phyloP scores from a whole-genome alignment of 1,284 basidiomycete genomes.

The Schizopora paradoxa region DNA sequence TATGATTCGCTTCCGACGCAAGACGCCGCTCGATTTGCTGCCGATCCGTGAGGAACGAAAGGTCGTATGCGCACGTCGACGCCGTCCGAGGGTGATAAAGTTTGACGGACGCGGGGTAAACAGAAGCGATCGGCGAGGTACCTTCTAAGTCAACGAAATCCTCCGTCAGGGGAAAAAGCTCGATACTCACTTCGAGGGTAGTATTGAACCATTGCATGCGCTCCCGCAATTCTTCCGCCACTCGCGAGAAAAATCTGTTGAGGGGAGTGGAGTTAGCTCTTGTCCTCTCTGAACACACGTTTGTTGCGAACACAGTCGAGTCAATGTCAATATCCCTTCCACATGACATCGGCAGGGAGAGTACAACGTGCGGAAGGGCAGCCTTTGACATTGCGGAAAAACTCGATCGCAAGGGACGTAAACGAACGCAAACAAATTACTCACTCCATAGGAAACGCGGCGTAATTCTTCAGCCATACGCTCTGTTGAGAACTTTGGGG shows the following conservation, averaged over 20 bases:
- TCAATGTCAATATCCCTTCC: too few species aligned
- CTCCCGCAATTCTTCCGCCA: constrained; percentile 66
- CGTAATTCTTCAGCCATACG: constrained; percentile 65
- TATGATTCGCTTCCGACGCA: constrained; percentile 56
- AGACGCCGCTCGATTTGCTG: constrained; percentile 82
- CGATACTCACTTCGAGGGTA: constrained; percentile 62
- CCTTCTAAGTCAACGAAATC: too few species aligned
- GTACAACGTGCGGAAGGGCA: background rate
- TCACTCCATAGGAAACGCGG: constrained; percentile 78
- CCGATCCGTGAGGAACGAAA: background rate
- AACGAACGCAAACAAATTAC: constrained; percentile 24
- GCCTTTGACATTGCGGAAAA: background rate
- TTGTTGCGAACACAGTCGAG: too few species aligned
- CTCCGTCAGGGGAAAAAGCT: constrained; percentile 1
- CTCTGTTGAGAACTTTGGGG: constrained; percentile 52
- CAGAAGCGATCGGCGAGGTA: background rate
- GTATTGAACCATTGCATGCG: constrained; percentile 70
- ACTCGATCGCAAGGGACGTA: background rate
- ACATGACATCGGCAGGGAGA: too few species aligned
- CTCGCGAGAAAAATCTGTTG: constrained; percentile 64
- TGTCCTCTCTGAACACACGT: too few species aligned
- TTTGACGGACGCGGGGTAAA: background rate
- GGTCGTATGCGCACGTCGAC: background rate
- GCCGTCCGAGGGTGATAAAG: background rate
- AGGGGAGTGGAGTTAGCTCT: background rate